A percentile compares a stretch with the other conserved stretches of the same genome.
Evolutionary conservation across 2,329 filamentous ascomycete genomes (phyloP).

Genomic region (Pezizomycotina sp.): DNA sequence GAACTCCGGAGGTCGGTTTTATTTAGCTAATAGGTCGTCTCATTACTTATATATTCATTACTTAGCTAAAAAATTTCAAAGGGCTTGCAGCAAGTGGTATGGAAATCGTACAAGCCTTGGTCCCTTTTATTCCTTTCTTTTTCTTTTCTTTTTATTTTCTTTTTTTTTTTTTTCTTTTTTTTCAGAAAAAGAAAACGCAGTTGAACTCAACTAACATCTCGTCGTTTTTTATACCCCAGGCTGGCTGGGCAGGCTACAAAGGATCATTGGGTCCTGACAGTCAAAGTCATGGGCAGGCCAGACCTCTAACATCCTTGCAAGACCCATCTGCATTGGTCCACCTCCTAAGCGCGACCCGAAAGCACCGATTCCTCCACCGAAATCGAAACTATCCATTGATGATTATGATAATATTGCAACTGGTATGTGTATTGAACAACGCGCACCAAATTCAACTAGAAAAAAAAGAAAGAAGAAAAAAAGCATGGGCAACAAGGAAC

Average conservation of each 20-base stretch:
- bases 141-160: not conserved
- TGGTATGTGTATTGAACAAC: no score
- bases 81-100: no score
- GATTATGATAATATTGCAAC: no score
- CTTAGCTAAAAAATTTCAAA: no score
- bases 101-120: not conserved
- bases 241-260: not conserved
- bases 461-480: no score
- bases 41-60: no score
- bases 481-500: no score
- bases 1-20: no score
- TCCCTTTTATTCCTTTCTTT: not conserved
- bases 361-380: not conserved
- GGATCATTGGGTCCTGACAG: constrained; percentile 1
- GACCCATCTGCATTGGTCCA: not conserved
- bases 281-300: not conserved
- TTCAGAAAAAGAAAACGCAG: constrained; percentile 1
- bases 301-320: not conserved
- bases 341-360: not conserved
- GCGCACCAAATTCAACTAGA: no score
- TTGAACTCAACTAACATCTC: not conserved
- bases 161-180: constrained; percentile 1
- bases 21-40: no score
- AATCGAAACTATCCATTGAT: no score
- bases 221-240: not conserved